Base-by-base conservation (phyloP, 192 early-diverging fungal species). In the Geranomyces variabilis region DNA sequence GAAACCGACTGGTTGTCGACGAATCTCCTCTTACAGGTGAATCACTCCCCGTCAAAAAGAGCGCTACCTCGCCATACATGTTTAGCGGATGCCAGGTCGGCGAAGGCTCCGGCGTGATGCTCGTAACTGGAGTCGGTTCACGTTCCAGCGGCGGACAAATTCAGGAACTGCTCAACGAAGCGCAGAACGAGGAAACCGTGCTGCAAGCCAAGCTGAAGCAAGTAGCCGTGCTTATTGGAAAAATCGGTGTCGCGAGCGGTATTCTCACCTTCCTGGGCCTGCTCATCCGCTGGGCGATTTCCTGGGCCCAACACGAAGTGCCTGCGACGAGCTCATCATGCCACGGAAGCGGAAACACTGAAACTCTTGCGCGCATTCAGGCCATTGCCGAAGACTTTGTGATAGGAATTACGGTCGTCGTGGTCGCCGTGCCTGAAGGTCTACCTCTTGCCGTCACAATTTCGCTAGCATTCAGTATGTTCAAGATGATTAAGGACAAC, bases 401-500 rank as follows among this genome's bases (percentile, higher is more conserved):
- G 5, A 67, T 88, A 46, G 79, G 80, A 19, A 81, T 88, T 65
- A 88, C 84, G 19, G 75, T 88, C n/a, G 78, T 88, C 24, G 86
- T 88, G 33, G 86, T 88, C 17, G 86, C 86, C 41, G 86, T 88
- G 4, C 86, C 86, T 17, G 86, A 88, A 75, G 86, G 86, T 63
- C 69, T 88, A 0, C 86, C 86, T n/a, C 80, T 88, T n/a, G 86
- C 86, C 19, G 86, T 88, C 22, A 88, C 86, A 14, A 81, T 88
- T 44, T 82, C 84, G 21, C 72, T 88, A 4, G 82, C 86, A 28
- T 83, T 86, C 62, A 82, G 80, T 64, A 88, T 88, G 86, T 88
- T 88, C 77, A 86, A 86, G 63, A 88, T 88, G 86, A 88, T 88
- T 48, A 61, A 78, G 47, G 86, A 88, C 67, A 83, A 83, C n/a